Percentiles rank a stretch among this genome's conserved stretches.
phyloP scores from a whole-genome alignment of 257 asterid species.

The Verbascum thapsus region DNA sequence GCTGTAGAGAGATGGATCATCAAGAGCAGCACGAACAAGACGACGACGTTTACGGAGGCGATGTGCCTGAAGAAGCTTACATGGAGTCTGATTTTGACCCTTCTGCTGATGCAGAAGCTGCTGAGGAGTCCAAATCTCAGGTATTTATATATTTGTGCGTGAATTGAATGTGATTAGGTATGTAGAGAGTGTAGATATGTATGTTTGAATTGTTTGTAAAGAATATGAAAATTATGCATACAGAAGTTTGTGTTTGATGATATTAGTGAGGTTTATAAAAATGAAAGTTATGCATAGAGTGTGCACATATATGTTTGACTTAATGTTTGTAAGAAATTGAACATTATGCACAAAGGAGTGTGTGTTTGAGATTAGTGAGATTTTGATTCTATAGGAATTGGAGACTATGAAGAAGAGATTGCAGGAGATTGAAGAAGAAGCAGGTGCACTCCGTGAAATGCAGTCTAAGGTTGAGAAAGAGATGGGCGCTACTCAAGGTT shows the following conservation, averaged over 20 bases:
- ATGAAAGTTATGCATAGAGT: too few species aligned
- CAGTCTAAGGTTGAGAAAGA: constrained; percentile 81
- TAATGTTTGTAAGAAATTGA: too few species aligned
- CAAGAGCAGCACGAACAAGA: constrained; percentile 49
- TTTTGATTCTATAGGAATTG: constrained; percentile 58
- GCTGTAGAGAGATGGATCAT: constrained; percentile 38
- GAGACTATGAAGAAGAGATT: constrained; percentile 71
- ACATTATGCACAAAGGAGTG: neutral
- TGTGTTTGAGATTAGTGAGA: constrained; percentile 4
- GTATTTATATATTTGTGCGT: constrained; percentile 17
- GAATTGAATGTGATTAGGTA: neutral
- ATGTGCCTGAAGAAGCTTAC: constrained; percentile 59
- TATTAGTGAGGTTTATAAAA: too few species aligned
- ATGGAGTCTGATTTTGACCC: constrained; percentile 59
- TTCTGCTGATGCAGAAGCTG: constrained; percentile 41
- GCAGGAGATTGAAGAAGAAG: constrained; percentile 86
- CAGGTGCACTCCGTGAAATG: constrained; percentile 85
- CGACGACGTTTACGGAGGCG: constrained; percentile 63
- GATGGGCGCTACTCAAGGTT: constrained; percentile 68
- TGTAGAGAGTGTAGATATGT: neutral
- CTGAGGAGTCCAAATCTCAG: constrained; percentile 46
- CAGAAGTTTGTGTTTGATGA: too few species aligned
- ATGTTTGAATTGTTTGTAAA: too few species aligned
- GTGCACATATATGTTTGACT: too few species aligned
- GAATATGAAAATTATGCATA: too few species aligned